Percentiles rank a stretch among this genome's conserved stretches.
These are phyloP conservation scores for Aspergillus tubingensis DNA, from an alignment of 2,329 filamentous ascomycete species.

Conservation along the genomic window DNA sequence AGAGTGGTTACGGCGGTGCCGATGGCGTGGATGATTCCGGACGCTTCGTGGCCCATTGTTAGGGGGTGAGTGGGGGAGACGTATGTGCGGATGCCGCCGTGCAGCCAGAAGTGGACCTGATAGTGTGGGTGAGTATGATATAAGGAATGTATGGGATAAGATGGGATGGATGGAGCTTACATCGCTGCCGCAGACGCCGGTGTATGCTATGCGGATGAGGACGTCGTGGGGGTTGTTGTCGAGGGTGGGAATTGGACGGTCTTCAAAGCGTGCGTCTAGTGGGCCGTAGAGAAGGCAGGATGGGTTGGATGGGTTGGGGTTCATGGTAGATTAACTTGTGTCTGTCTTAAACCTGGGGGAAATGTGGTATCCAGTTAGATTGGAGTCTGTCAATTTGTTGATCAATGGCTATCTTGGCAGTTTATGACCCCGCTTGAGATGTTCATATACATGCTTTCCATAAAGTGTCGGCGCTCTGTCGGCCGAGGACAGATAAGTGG, in stretches of 20 bases:
- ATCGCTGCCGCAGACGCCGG: conserved; percentile 49
- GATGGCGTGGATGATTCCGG: conserved; percentile 30
- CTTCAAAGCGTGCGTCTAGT: conserved; percentile 40
- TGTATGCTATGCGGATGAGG: conserved; percentile 49
- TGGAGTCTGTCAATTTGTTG: too few relatives aligned
- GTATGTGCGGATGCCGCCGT: conserved; percentile 36
- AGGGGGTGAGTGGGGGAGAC: conserved; percentile 28
- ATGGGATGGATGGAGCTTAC: conserved; percentile 17
- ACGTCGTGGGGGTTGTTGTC: conserved; percentile 40
- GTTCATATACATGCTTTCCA: too few relatives aligned
- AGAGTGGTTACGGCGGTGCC: conserved; percentile 29
- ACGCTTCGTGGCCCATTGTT: conserved; percentile 40
- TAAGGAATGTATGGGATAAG: too few relatives aligned
- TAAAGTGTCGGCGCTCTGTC: too few relatives aligned
- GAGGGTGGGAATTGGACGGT: conserved; percentile 40
- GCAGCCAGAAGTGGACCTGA: conserved; percentile 43
- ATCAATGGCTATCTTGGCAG: too few relatives aligned
- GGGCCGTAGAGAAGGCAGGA: conserved; percentile 45
- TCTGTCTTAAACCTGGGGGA: neutral
- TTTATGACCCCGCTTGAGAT: too few relatives aligned
- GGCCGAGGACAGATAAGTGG: too few relatives aligned
- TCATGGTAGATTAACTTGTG: neutral
- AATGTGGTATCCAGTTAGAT: too few relatives aligned
- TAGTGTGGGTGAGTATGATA: neutral
- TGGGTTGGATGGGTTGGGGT: neutral